Conservation (phyloP, 2,329 filamentous ascomycete species). For the Nigrospora sphaerica region DNA sequence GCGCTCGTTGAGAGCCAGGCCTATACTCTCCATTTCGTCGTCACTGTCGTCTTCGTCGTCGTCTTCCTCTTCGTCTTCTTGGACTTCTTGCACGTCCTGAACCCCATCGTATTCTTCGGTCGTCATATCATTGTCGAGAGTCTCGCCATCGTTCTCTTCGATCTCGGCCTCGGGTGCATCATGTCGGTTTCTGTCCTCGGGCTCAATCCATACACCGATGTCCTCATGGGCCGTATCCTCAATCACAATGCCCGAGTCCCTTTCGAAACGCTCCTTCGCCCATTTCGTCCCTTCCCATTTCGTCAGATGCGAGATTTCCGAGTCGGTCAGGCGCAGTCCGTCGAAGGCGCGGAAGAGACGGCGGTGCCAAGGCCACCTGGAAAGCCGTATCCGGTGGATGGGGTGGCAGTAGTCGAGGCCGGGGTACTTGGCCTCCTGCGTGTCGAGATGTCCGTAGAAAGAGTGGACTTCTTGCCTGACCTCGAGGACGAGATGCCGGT, state of each 20-base stretch:
- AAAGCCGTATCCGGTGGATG: constrained; percentile 70
- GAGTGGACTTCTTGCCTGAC: constrained; percentile 72
- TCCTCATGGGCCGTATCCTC: constrained; percentile 65
- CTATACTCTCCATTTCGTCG: constrained; percentile 50
- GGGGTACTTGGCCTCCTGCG: constrained; percentile 73
- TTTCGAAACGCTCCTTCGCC: constrained; percentile 75
- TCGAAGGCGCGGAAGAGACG: constrained; percentile 73
- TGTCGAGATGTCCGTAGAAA: constrained; percentile 74
- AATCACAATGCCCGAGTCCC: constrained; percentile 64
- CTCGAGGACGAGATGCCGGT: constrained; percentile 66
- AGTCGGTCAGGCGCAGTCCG: constrained; percentile 56
- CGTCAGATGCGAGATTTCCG: constrained; percentile 65
- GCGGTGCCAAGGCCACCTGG: constrained; percentile 69
- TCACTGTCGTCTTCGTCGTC: constrained; percentile 43
- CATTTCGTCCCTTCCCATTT: constrained; percentile 80
- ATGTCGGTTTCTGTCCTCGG: constrained; percentile 23
- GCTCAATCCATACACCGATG: constrained; percentile 55
- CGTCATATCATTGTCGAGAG: constrained; percentile 2
- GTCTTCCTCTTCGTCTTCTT: constrained; percentile 24
- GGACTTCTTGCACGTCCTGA: constrained; percentile 22
- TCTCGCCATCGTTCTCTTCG: not conserved
- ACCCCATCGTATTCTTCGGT: not conserved
- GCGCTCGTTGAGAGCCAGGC: constrained; percentile 55
- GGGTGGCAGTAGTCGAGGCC: constrained; percentile 70
- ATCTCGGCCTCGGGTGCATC: not conserved